phyloP scores from a whole-genome alignment of 1,284 basidiomycete genomes.

The Microstroma glucosiphilum region DNA sequence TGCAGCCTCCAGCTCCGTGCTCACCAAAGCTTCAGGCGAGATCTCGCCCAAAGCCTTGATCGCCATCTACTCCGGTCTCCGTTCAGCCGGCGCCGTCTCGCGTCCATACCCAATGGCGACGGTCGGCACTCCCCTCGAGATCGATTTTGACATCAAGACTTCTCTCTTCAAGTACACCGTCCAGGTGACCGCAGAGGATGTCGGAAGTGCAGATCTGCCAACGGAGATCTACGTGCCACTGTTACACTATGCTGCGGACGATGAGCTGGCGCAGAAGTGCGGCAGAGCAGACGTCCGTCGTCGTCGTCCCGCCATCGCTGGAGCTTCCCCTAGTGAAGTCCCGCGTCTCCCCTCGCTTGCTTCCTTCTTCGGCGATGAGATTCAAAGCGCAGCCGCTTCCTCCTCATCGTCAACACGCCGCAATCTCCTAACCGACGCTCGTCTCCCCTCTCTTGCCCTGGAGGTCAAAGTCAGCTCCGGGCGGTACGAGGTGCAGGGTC shows the following conservation, averaged over 20 bases:
- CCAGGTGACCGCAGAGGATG: conserved; percentile 21
- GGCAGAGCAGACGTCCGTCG: background rate
- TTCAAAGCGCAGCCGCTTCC: conserved; percentile 11
- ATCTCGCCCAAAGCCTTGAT: conserved; percentile 6
- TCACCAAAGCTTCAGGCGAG: background rate
- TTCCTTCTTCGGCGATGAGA: background rate
- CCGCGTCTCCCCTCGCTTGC: background rate
- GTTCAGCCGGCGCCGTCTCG: conserved; percentile 36
- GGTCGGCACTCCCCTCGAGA: conserved; percentile 29
- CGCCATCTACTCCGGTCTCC: conserved; percentile 22
- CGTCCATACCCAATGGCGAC: conserved; percentile 35
- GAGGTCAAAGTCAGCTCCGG: conserved; percentile 61
- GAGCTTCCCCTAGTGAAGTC: background rate
- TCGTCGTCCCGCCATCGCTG: background rate
- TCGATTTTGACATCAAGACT: conserved; percentile 39
- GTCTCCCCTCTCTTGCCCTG: conserved; percentile 44
- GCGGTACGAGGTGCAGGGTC: conserved; percentile 63
- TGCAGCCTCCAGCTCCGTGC: background rate
- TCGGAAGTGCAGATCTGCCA: conserved; percentile 47
- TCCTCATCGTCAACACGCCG: conserved; percentile 8
- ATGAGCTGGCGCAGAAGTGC: background rate
- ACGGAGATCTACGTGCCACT: conserved; percentile 84
- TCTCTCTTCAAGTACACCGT: conserved; percentile 29
- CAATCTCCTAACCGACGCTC: background rate
- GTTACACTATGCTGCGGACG: conserved; percentile 71